phyloP scores from a whole-genome alignment of 73 alveolate species.

The Paramecium sonneborni region DNA sequence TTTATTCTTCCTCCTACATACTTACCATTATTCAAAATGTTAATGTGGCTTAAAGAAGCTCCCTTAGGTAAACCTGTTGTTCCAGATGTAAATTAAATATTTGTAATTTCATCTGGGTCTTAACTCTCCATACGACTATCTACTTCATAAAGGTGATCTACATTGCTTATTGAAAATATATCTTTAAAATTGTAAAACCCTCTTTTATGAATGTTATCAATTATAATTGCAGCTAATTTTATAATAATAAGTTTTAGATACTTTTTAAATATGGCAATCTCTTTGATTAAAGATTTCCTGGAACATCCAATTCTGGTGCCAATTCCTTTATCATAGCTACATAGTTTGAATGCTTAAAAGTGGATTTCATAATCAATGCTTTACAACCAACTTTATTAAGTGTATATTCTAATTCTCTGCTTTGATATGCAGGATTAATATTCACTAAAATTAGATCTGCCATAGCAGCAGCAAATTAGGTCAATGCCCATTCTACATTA shows the following conservation, averaged over 20 bases:
- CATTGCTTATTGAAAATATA: slow-evolving; percentile 46
- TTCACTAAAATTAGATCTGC: slow-evolving; percentile 90
- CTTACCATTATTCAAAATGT: slow-evolving; percentile 76
- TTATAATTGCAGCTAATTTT: slow-evolving; percentile 38
- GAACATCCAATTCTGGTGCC: slow-evolving; percentile 63
- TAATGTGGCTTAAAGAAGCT: slow-evolving; percentile 79
- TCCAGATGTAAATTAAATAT: slow-evolving; percentile 90
- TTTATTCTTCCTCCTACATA: slow-evolving; percentile 73
- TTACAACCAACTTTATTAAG: slow-evolving; percentile 71
- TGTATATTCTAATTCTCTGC: slow-evolving; percentile 70
- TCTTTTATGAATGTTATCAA: slow-evolving; percentile 67
- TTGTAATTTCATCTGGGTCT: slow-evolving; percentile 77
- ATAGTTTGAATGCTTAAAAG: slow-evolving; percentile 74
- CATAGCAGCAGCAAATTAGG: slow-evolving; percentile 82
- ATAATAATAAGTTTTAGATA: neutral
- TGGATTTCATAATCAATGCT: slow-evolving; percentile 78
- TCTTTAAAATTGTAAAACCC: slow-evolving; percentile 79
- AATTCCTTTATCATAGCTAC: slow-evolving; percentile 70
- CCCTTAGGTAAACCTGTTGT: slow-evolving; percentile 90
- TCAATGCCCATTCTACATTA: slow-evolving; percentile 80
- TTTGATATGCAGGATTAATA: slow-evolving; percentile 88
- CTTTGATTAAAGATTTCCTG: slow-evolving; percentile 15
- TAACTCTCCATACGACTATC: slow-evolving; percentile 42
- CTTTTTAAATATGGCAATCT: neutral
- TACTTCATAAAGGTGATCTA: slow-evolving; percentile 58